Conservation (phyloP, 2,329 filamentous ascomycete genomes). For the Penicillium sp. region DNA sequence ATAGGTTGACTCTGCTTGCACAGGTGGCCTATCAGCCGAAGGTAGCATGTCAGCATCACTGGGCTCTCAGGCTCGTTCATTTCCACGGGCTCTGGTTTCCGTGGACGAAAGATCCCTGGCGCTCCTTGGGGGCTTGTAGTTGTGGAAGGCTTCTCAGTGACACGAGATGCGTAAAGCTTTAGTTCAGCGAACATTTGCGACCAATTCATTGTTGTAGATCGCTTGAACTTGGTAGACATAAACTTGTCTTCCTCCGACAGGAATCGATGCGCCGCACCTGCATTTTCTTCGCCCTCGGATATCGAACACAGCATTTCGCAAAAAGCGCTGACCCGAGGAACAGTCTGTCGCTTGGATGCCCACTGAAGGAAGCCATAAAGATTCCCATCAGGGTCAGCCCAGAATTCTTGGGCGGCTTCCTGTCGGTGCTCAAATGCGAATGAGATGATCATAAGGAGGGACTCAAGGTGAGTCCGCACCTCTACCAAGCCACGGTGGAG, state of each 20-base stretch:
- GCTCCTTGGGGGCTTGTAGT: constrained; percentile 48
- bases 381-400: constrained; percentile 89
- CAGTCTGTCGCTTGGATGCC: constrained; percentile 93
- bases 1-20: constrained; percentile 70
- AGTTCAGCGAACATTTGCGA: constrained; percentile 88
- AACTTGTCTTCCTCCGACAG: constrained; percentile 79
- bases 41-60: constrained; percentile 95
- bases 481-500: constrained; percentile 41
- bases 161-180: constrained; percentile 74
- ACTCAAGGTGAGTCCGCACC: constrained; percentile 65
- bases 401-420: constrained; percentile 83
- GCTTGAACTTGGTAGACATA: constrained; percentile 72
- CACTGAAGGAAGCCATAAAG: constrained; percentile 93
- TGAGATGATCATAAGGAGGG: constrained; percentile 87
- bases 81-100: constrained; percentile 62
- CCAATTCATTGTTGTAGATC: constrained; percentile 85
- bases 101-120: constrained; percentile 56
- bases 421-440: constrained; percentile 84
- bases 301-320: constrained; percentile 94
- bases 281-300: constrained; percentile 76
- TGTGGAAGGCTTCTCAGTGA: constrained; percentile 66
- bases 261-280: constrained; percentile 82
- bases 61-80: constrained; percentile 88
- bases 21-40: constrained; percentile 81
- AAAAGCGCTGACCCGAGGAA: constrained; percentile 92